Percentiles rank a stretch among this genome's conserved stretches.
phyloP scores from a whole-genome alignment of 495 filamentous ascomycete species.

The Xylaria cubensis region DNA sequence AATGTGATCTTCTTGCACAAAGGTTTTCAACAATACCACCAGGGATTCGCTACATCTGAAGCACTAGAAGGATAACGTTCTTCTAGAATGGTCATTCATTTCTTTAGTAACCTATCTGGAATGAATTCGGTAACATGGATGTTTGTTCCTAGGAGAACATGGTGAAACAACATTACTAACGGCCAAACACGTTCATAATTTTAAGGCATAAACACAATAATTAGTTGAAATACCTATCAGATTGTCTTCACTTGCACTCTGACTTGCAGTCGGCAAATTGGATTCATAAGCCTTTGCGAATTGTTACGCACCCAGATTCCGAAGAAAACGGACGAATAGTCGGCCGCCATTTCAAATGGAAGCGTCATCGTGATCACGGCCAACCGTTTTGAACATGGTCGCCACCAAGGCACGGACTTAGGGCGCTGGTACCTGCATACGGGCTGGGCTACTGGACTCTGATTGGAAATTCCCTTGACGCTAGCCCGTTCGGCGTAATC shows the following conservation, averaged over 20 bases:
- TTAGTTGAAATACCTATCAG: background rate
- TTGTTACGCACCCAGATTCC: slow-evolving; percentile 11
- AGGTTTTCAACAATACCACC: background rate
- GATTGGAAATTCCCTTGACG: slow-evolving; percentile 1
- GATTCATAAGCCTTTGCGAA: slow-evolving; percentile 8
- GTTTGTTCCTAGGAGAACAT: background rate
- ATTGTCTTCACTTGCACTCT: slow-evolving; percentile 15
- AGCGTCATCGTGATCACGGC: slow-evolving; percentile 18
- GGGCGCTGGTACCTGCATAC: slow-evolving; percentile 41
- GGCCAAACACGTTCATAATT: background rate
- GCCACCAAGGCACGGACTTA: slow-evolving; percentile 7
- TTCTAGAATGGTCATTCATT: slow-evolving; percentile 1
- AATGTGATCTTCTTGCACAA: background rate
- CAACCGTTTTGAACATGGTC: slow-evolving; percentile 17
- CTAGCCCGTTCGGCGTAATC: background rate
- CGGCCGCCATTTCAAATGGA: slow-evolving; percentile 11
- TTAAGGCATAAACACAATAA: slow-evolving; percentile 7
- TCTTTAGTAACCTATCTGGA: background rate
- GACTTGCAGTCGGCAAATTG: background rate
- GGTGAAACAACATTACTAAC: slow-evolving; percentile 9
- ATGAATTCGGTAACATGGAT: background rate
- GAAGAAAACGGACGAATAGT: slow-evolving; percentile 13
- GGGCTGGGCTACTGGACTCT: background rate
- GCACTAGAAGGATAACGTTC: background rate
- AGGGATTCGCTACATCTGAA: background rate